phyloP scores from a whole-genome alignment of 2,329 filamentous ascomycete species.

The Colletotrichum viniferum region DNA sequence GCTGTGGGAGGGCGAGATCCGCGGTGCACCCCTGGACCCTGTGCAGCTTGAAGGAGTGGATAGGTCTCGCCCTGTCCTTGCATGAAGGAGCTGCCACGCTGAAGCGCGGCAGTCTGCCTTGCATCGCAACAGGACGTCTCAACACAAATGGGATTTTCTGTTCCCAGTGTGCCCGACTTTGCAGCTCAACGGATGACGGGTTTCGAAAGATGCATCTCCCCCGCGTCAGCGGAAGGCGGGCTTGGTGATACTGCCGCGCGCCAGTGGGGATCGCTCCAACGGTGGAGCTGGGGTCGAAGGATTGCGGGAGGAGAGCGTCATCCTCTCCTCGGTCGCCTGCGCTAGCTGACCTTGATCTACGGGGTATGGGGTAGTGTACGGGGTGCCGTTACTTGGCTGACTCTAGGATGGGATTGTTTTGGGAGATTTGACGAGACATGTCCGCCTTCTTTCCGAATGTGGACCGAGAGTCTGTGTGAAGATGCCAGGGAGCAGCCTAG shows the following conservation, averaged over 20 bases:
- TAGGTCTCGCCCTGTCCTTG: constrained; percentile 1
- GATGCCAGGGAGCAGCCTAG: background rate
- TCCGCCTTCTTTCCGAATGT: background rate
- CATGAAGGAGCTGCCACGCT: background rate
- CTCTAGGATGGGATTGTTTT: background rate
- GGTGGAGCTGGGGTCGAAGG: background rate
- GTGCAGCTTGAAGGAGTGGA: background rate
- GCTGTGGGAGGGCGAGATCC: background rate
- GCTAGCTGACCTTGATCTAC: background rate
- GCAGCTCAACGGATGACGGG: background rate
- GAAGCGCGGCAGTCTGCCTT: background rate
- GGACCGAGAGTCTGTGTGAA: background rate
- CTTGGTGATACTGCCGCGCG: background rate
- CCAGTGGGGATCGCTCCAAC: background rate
- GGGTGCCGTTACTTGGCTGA: background rate
- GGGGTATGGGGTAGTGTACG: background rate
- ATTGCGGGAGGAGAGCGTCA: background rate
- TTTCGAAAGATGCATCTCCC: background rate
- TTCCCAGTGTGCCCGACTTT: constrained; percentile 4
- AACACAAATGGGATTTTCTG: background rate
- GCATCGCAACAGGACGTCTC: background rate
- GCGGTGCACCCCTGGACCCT: constrained; percentile 3
- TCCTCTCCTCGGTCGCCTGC: background rate
- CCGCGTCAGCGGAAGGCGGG: background rate
- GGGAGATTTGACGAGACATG: background rate